phyloP scores from a whole-genome alignment of 140 eudicot species.

The Cichorium intybus region DNA sequence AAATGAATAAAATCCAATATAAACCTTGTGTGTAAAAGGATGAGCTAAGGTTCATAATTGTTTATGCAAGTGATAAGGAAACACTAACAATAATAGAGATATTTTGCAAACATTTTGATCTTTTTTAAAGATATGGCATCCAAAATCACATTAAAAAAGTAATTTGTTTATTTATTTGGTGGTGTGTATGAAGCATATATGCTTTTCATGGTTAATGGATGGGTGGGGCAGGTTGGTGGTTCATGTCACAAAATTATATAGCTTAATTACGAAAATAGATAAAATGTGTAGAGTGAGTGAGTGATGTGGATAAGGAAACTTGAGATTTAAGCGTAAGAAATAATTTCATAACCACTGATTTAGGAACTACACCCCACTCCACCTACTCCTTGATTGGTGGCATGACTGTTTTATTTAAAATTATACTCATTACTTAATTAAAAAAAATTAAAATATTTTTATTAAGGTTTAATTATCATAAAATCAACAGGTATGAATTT shows the following conservation, averaged over 20 bases:
- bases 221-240: neutral
- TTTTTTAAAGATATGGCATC: neutral
- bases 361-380: constrained; percentile 20
- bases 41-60: neutral
- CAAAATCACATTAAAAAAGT: neutral
- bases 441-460: no score
- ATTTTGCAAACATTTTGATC: neutral
- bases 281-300: neutral
- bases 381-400: constrained; percentile 17
- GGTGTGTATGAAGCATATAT: neutral
- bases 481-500: no score
- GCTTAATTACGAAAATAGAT: neutral
- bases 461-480: no score
- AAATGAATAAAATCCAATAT: neutral
- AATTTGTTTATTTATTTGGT: neutral
- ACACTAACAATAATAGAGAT: neutral
- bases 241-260: neutral
- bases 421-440: neutral
- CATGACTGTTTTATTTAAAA: neutral
- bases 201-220: neutral
- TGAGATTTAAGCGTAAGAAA: constrained; percentile 19
- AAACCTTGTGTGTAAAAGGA: neutral
- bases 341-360: constrained; percentile 20
- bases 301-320: constrained; percentile 14
- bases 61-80: neutral